These are phyloP conservation scores for Trametes hirsuta DNA, from an alignment of 1,284 basidiomycete genomes.

Conservation along the genomic window DNA sequence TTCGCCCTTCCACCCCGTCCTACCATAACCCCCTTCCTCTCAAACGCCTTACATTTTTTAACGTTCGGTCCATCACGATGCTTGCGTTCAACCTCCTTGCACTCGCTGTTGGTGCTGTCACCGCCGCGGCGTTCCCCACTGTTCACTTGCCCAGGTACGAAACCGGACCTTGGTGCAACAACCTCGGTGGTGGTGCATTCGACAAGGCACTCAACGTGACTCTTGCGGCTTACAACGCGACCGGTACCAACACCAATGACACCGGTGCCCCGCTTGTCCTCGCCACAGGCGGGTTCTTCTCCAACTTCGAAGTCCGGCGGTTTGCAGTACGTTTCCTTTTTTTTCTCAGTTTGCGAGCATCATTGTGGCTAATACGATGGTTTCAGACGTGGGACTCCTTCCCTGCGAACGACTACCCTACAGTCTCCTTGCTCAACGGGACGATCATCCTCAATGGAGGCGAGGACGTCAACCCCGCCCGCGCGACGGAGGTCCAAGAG, in stretches of 20 bases:
- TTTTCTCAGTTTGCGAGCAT: too few relatives aligned
- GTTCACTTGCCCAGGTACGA: background rate
- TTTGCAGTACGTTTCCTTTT: slow-evolving; percentile 5
- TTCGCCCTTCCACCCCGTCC: background rate
- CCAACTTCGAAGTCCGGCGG: slow-evolving; percentile 21
- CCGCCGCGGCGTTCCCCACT: slow-evolving; percentile 9
- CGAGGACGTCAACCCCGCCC: slow-evolving; percentile 6
- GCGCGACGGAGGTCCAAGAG: slow-evolving; percentile 12
- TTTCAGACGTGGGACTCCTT: slow-evolving; percentile 25
- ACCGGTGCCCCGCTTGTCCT: slow-evolving; percentile 30
- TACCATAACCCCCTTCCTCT: slow-evolving; percentile 1
- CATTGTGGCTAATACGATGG: too few relatives aligned
- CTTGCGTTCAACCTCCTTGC: slow-evolving; percentile 18
- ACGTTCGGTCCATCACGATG: slow-evolving; percentile 10
- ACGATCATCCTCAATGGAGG: slow-evolving; percentile 22
- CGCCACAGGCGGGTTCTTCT: slow-evolving; percentile 23
- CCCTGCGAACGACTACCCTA: slow-evolving; percentile 29
- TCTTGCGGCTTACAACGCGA: slow-evolving; percentile 27
- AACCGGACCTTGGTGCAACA: slow-evolving; percentile 20
- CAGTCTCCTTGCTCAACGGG: slow-evolving; percentile 24
- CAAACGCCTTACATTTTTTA: background rate
- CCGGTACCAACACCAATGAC: slow-evolving; percentile 27
- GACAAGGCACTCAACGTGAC: slow-evolving; percentile 26
- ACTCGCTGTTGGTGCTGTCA: slow-evolving; percentile 12
- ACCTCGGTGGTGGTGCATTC: slow-evolving; percentile 28